Conservation (phyloP, 148 eudicot species). For the Amaranthus hypochondriacus region DNA sequence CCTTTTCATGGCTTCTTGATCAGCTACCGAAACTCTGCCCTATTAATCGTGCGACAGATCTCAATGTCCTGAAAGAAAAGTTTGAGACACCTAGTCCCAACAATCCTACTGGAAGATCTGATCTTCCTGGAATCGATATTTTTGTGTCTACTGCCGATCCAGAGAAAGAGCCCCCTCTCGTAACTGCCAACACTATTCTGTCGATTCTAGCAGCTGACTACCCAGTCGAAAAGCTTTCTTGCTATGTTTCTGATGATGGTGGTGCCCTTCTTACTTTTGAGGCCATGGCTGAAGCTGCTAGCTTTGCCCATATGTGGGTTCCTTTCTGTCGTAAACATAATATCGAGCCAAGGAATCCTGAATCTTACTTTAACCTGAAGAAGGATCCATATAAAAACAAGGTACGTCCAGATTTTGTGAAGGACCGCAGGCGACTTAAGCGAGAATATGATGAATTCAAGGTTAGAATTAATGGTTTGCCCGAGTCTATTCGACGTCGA, state of each 20-base stretch:
- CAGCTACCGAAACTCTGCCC: slow-evolving; percentile 87
- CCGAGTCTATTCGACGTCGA: slow-evolving; percentile 77
- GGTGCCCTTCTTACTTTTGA: slow-evolving; percentile 94
- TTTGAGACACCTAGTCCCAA: slow-evolving; percentile 62
- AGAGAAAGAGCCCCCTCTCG: slow-evolving; percentile 95
- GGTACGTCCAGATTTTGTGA: slow-evolving; percentile 71
- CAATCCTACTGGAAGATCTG: slow-evolving; percentile 90
- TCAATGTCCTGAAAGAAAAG: slow-evolving; percentile 74
- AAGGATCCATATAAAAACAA: slow-evolving; percentile 85
- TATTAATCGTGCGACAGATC: slow-evolving; percentile 89
- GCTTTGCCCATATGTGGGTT: slow-evolving; percentile 83
- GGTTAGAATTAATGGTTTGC: slow-evolving; percentile 82
- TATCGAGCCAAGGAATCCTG: slow-evolving; percentile 92
- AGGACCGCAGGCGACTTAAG: slow-evolving; percentile 85
- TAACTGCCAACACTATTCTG: slow-evolving; percentile 82
- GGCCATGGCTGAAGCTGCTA: slow-evolving; percentile 98
- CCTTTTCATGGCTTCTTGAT: slow-evolving; percentile 94
- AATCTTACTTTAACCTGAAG: slow-evolving; percentile 69
- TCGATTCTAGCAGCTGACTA: slow-evolving; percentile 86
- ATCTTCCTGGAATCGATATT: slow-evolving; percentile 82
- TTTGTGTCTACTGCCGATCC: slow-evolving; percentile 98
- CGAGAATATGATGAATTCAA: slow-evolving; percentile 93
- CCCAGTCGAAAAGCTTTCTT: slow-evolving; percentile 89
- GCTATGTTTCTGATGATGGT: slow-evolving; percentile 95
- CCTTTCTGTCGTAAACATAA: slow-evolving; percentile 89